phyloP scores from a whole-genome alignment of 2,329 filamentous ascomycete genomes.

The Coleophoma eucalyptorum region DNA sequence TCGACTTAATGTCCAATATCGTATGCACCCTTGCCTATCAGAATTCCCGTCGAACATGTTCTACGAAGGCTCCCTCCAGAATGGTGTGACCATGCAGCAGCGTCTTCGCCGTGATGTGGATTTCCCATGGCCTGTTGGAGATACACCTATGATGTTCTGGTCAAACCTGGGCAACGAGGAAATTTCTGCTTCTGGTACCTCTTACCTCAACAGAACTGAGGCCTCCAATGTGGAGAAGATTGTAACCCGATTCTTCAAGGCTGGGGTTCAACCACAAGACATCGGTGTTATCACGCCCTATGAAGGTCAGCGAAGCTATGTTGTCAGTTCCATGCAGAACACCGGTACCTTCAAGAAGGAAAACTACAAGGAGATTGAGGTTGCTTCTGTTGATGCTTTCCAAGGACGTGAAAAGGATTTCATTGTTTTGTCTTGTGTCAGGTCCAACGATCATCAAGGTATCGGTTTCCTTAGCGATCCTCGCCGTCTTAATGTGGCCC shows the following conservation, averaged over 20 bases:
- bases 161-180: slow-evolving; percentile 96
- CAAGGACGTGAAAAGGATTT: slow-evolving; percentile 99
- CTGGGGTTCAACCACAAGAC: slow-evolving; percentile 86
- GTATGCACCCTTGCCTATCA: slow-evolving; percentile 97
- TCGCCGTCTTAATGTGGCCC: slow-evolving; percentile 91
- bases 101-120: slow-evolving; percentile 90
- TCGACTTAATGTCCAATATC: slow-evolving; percentile 93
- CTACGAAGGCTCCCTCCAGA: slow-evolving; percentile 95
- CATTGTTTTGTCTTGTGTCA: slow-evolving; percentile 95
- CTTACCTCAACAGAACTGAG: slow-evolving; percentile 96
- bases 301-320: slow-evolving; percentile 96
- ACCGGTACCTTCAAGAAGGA: slow-evolving; percentile 98
- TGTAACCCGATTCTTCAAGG: slow-evolving; percentile 97
- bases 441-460: slow-evolving; percentile 97
- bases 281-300: slow-evolving; percentile 99
- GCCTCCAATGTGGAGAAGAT: slow-evolving; percentile 98
- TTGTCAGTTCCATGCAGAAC: slow-evolving; percentile 99
- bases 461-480: slow-evolving; percentile 99
- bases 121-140: slow-evolving; percentile 93
- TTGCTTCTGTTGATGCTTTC: slow-evolving; percentile 97
- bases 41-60: slow-evolving; percentile 99
- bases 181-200: slow-evolving; percentile 95
- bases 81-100: slow-evolving; percentile 87
- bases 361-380: slow-evolving; percentile 96
- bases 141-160: slow-evolving; percentile 99